phyloP scores from a whole-genome alignment of 768 basidiomycete genomes.

The Cyathus striatus region DNA sequence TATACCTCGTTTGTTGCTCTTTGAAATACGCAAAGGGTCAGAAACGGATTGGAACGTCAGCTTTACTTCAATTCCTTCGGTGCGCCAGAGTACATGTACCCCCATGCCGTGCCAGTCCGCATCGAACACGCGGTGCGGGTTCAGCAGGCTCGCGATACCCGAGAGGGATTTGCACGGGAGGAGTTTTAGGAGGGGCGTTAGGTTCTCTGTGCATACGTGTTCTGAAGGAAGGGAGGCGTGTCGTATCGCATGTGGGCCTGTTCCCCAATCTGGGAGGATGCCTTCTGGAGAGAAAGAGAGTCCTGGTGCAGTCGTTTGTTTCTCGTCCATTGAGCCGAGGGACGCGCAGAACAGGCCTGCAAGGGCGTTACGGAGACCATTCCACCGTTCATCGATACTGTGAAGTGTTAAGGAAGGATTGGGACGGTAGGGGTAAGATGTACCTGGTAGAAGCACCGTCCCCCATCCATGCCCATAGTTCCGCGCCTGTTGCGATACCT shows the following conservation, averaged over 20 bases:
- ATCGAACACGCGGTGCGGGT: conserved; percentile 83
- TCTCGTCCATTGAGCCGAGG: conserved; percentile 69
- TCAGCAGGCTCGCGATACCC: conserved; percentile 77
- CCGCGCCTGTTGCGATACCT: conserved; percentile 80
- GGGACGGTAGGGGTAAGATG: not conserved
- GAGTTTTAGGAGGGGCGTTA: conserved; percentile 93
- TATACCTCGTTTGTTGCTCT: conserved; percentile 50
- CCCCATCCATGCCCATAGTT: conserved; percentile 92
- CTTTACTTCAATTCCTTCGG: conserved; percentile 55
- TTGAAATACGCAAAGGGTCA: conserved; percentile 62
- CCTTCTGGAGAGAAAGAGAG: conserved; percentile 61
- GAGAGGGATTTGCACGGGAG: conserved; percentile 89
- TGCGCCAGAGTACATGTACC: conserved; percentile 66
- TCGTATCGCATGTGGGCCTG: conserved; percentile 53
- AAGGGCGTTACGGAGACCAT: conserved; percentile 79
- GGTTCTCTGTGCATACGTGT: conserved; percentile 94
- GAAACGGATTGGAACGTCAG: conserved; percentile 73
- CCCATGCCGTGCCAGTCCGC: conserved; percentile 90
- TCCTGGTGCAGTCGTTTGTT: conserved; percentile 66
- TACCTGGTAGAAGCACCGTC: conserved; percentile 50
- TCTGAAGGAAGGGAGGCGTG: conserved; percentile 80
- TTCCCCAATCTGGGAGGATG: conserved; percentile 39
- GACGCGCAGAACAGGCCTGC: conserved; percentile 95
- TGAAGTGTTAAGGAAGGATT: not conserved
- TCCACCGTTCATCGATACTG: conserved; percentile 78